Base-by-base conservation (phyloP, 768 basidiomycete species). In the Mycena polygramma region DNA sequence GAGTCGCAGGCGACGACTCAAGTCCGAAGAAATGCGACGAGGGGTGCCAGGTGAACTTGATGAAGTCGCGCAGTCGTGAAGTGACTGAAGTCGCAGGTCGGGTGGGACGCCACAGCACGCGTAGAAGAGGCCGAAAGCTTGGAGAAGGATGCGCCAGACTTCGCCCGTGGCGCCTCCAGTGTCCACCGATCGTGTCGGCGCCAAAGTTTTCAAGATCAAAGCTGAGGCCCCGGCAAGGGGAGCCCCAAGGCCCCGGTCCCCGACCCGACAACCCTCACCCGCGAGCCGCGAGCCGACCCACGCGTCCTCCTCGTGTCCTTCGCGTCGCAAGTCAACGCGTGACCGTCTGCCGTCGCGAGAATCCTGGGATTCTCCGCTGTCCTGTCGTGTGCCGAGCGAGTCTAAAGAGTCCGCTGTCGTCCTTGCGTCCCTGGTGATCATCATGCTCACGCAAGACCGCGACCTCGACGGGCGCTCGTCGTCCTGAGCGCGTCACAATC, bases 291-390 rank as follows among this genome's bases (percentile, higher is more conserved):
- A n/a, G 13, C 51, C 15, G 22, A 43, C 22, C 46, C 65, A 66
- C 57, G 49, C 65, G 20, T 45, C 46, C 36, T 15, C 65, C 65
- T 26, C 65, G 39, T 66, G 65, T 51, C 57, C n/a, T 37, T 2
- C 53, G 30, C 24, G 17, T n/a, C 49, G 46, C 55, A 24, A 24
- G 35, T 3, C 19, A 37, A 49, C 39, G 26, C 39, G 57, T 59
- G 57, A 58, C 24, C 37, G 37, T 57, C 57, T n/a, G n/a, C n/a
- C n/a, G n/a, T n/a, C 24, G 43, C 26, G 41, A 39, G 24, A 46
- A n/a, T n/a, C n/a, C n/a, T n/a, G n/a, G n/a, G 43, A 46, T 14
- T 37, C n/a, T 7, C 36, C 61, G 36, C 11, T 22, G 58, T 30
- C 26, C 30, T 39, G 39, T 39, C 39, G 7, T 7, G 39, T 39